Conservation (phyloP, 495 filamentous ascomycete species). For the Penicillium canescens region DNA sequence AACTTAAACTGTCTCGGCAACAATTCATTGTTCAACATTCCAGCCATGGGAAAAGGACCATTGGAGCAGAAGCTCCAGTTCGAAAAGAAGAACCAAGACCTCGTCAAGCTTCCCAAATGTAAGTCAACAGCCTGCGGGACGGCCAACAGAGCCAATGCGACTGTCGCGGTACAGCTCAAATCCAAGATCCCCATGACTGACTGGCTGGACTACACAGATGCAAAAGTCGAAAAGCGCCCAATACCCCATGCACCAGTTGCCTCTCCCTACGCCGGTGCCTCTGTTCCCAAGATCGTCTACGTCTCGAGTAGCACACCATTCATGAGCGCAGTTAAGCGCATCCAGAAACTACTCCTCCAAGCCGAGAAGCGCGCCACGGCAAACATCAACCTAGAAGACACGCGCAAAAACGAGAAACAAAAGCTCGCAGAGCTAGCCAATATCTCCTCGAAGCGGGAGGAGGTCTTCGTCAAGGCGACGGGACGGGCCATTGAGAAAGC, state of each 20-base stretch:
- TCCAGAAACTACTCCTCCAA: conserved; percentile 66
- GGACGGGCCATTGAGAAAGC: conserved; percentile 77
- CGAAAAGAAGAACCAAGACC: conserved; percentile 41
- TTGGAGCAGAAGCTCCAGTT: conserved; percentile 37
- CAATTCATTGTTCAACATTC: not conserved
- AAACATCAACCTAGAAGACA: conserved; percentile 36
- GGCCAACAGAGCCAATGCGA: not conserved
- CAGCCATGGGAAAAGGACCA: conserved; percentile 27
- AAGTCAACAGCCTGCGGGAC: not conserved
- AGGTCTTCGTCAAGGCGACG: conserved; percentile 75
- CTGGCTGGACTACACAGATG: conserved; percentile 22
- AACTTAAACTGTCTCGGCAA: not conserved
- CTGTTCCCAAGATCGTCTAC: conserved; percentile 69
- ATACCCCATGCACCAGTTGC: conserved; percentile 68
- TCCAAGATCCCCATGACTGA: conserved; percentile 14
- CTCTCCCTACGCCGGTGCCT: conserved; percentile 52
- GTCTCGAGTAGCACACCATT: conserved; percentile 74
- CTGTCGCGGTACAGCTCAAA: not conserved
- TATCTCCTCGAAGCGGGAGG: conserved; percentile 45
- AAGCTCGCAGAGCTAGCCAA: conserved; percentile 40
- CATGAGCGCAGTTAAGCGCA: conserved; percentile 79
- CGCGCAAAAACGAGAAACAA: conserved; percentile 41
- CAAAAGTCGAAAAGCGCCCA: conserved; percentile 63
- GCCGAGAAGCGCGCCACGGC: conserved; percentile 60
- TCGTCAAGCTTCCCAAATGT: conserved; percentile 42